These are phyloP conservation scores for Blastomyces silverae DNA, from an alignment of 2,329 filamentous ascomycete genomes.

Conservation along the genomic window DNA sequence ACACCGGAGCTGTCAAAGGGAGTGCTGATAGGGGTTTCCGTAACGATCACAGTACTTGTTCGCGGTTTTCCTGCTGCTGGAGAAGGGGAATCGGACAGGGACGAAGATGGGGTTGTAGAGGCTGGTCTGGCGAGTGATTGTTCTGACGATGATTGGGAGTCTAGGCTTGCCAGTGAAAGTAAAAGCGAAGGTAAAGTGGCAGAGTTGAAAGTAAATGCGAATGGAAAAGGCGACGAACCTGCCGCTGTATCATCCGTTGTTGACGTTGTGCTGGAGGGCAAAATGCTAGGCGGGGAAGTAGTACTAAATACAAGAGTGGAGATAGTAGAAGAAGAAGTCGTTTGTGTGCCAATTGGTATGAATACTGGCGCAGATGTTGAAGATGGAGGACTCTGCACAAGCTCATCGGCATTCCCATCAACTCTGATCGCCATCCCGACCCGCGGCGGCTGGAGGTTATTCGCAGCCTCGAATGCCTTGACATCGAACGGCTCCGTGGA, in stretches of 20 bases:
- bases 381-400: neutral
- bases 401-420: neutral
- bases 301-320: neutral
- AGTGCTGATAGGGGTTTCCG: neutral
- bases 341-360: neutral
- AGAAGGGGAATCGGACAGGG: neutral
- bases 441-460: slow-evolving; percentile 7
- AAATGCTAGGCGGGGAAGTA: neutral
- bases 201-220: neutral
- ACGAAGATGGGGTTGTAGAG: neutral
- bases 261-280: neutral
- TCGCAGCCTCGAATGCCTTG: slow-evolving; percentile 9
- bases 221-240: neutral
- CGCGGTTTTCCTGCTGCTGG: neutral
- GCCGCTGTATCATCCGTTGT: neutral
- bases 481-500: slow-evolving; percentile 7
- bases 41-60: slow-evolving; percentile 3
- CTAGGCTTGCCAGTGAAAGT: neutral
- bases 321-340: neutral
- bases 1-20: neutral
- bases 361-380: neutral
- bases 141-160: neutral
- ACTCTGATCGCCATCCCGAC: slow-evolving; percentile 11
- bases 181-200: neutral
- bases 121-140: neutral